phyloP scores from a whole-genome alignment of 2,329 filamentous ascomycete genomes.

The Colletotrichum godetiae region DNA sequence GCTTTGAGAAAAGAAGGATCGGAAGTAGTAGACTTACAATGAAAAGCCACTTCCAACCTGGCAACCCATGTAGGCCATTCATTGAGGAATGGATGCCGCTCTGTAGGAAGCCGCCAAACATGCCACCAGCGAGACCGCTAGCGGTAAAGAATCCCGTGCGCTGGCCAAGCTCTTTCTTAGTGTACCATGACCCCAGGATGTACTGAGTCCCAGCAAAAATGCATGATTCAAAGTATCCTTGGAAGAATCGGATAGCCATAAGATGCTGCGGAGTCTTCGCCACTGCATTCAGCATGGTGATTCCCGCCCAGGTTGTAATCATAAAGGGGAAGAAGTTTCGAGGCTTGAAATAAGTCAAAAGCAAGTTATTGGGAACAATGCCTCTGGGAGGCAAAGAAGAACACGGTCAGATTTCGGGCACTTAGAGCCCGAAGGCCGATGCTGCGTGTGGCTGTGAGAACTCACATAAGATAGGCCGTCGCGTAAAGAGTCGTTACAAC shows the following conservation, averaged over 20 bases:
- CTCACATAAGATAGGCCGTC: slow-evolving; percentile 7
- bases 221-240: slow-evolving; percentile 50
- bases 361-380: slow-evolving; percentile 12
- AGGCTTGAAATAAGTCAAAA: slow-evolving; percentile 6
- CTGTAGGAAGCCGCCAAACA: slow-evolving; percentile 69
- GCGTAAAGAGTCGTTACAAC: slow-evolving; percentile 8
- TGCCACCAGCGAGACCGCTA: slow-evolving; percentile 68
- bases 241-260: slow-evolving; percentile 53
- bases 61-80: slow-evolving; percentile 11
- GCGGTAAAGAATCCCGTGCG: slow-evolving; percentile 72
- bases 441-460: neutral
- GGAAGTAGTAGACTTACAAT: neutral
- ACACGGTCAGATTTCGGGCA: neutral
- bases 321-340: slow-evolving; percentile 12
- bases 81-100: slow-evolving; percentile 48
- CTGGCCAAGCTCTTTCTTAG: slow-evolving; percentile 70
- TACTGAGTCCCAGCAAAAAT: slow-evolving; percentile 56
- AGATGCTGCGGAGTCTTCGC: slow-evolving; percentile 33
- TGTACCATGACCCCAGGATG: slow-evolving; percentile 67
- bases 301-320: slow-evolving; percentile 8
- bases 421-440: too few species aligned
- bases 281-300: slow-evolving; percentile 9
- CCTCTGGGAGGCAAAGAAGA: neutral
- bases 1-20: too few species aligned
- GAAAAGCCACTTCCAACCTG: slow-evolving; percentile 13